Base-by-base conservation (phyloP, 371 early-diverging fungal species). In the Saksenaea vasiformis region DNA sequence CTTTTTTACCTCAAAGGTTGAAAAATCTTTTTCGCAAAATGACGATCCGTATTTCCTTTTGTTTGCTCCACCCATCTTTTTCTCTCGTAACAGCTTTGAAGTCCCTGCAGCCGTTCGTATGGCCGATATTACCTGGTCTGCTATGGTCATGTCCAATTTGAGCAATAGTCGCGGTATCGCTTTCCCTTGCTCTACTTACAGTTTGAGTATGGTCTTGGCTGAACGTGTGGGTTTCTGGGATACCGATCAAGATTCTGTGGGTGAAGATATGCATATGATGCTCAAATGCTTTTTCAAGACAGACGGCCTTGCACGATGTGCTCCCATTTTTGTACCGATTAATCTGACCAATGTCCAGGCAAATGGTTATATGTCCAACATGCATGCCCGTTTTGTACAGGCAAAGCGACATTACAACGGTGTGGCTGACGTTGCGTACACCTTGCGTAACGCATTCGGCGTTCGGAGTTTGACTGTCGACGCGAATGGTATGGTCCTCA, bases 201-300 rank as follows among this genome's bases (percentile, higher is more conserved):
- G 84, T 59, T 67, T 90, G 34, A 80, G 83, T 19, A 82, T 89
- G 85, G 76, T 80, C 14, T 73, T 90, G 51, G 87, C 85, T 10
- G 69, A 80, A 47, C 61, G 79, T 34, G 87, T 91, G 41, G 82
- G 82, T 53, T 90, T 84, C 64, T 91, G 91, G 89, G 90, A 90
- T 70, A 80, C 84, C 10, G 84, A 86, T 60, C 81, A 87, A 14
- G 89, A 90, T 73, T 86, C 88, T 22, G 86, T 88, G 53, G 89
- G 90, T 31, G 89, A 91, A 72, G 90, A 90, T 75, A 78, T 90
- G 83, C 90, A 89, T 73, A 89, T 90, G 90, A 80, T 77, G 77
- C 74, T 91, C 54, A 89, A 90, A 73, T 87, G 85, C 67, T 88
- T 86, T 70, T 88, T 86, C 66, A 76, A 79, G 60, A 88, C 89